Base-by-base conservation (phyloP, 2,329 filamentous ascomycete species). In the Amylocarpus encephaloides region DNA sequence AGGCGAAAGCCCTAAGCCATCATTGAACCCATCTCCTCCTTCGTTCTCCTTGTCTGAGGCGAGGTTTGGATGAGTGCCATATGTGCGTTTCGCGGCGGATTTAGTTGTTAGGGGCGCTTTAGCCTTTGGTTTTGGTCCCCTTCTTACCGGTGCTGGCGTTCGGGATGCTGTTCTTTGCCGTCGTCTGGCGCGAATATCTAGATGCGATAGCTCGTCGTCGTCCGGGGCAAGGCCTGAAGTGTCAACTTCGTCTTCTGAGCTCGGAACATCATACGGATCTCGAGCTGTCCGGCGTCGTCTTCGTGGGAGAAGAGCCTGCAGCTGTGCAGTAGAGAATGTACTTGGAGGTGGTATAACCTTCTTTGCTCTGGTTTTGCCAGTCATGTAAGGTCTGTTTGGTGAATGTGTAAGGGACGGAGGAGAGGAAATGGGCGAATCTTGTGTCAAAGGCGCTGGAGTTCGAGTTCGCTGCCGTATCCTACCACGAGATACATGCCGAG, bases 341-440 rank as follows among this genome's bases (percentile, higher is more conserved):
- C 54, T 58, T 38, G 57, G 56, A 39, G 57, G 60, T 32, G 58
- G 59, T 12, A 48, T 47, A 43, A 52, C 49, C 43, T 52, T 48
- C 46, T 53, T 60, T 22, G 43, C 34, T 35, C 53, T 59, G 6
- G 34, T 15, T 22, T 55, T 62, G 12, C 49, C 42, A 6, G 46
- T 46, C 43, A 51, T 49, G 13, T 47, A 48, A 16, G 53, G 55
- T 45, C 56, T 52, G 58, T 84, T 83, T 30, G 82, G 82, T 0
- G 82, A 85, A 60, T 85, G 80, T 3, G 81, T 85, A 3, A 85
- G 70, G 0, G 82, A 84, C 0, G 82, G 82, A 0, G 80, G 82
- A 2, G 80, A 84, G 1, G 82, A 84, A 16, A 63, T 60, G 29
- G 62, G 63, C 9, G 64, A 65, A 30, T 61, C 60, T 53, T 60